Percentiles rank a stretch among this genome's conserved stretches.
Conservation (phyloP, 202 grass and related monocot genomes). For the Miscanthus sacchariflorus region DNA sequence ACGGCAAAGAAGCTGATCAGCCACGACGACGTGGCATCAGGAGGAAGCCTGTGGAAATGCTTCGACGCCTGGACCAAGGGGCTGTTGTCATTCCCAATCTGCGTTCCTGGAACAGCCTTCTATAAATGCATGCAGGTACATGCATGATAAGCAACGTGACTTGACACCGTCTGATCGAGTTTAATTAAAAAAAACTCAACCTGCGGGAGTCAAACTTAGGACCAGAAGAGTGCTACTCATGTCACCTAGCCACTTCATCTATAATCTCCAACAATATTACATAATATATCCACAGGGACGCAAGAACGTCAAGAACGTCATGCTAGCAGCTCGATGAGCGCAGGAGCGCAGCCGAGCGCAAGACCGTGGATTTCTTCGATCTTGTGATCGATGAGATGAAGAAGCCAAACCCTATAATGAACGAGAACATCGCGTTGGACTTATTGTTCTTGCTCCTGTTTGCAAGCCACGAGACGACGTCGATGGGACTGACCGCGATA, state of each 20-base stretch:
- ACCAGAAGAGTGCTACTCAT: no score
- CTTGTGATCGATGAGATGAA: conserved; percentile 34
- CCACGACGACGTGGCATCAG: background rate
- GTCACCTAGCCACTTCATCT: no score
- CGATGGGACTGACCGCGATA: conserved; percentile 36
- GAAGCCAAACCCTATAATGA: conserved; percentile 2
- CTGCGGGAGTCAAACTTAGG: no score
- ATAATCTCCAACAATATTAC: no score
- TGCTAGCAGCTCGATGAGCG: conserved; percentile 26
- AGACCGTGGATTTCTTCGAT: conserved; percentile 49
- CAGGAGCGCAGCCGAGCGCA: background rate
- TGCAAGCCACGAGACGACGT: conserved; percentile 53
- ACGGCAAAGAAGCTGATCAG: conserved; percentile 54
- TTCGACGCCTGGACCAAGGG: background rate
- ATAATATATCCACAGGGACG: background rate
- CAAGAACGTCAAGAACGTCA: conserved; percentile 27
- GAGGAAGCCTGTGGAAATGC: background rate
- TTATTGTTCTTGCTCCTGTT: conserved; percentile 53
- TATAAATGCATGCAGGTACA: background rate
- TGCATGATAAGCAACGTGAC: no score
- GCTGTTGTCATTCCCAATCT: background rate
- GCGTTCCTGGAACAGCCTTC: background rate
- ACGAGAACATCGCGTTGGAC: conserved; percentile 43
- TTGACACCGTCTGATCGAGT: no score
- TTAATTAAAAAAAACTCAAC: no score